These are phyloP conservation scores for Acephala macrosclerotiorum DNA, from an alignment of 2,329 filamentous ascomycete genomes.

Conservation along the genomic window DNA sequence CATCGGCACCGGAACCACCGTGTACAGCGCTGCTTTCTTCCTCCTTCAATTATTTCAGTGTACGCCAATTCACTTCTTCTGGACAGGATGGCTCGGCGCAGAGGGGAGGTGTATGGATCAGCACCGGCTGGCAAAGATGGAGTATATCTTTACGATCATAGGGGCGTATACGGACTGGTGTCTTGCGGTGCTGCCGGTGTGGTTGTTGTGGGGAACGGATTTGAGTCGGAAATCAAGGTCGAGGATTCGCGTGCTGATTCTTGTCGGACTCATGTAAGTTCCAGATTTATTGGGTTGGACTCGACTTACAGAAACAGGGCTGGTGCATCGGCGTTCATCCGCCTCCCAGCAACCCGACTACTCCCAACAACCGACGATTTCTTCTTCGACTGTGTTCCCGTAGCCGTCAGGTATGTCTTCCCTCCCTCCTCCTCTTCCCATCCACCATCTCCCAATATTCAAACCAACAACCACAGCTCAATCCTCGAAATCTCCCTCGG, in stretches of 20 bases:
- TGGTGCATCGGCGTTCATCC: constrained; percentile 14
- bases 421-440: neutral
- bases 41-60: constrained; percentile 59
- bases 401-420: constrained; percentile 18
- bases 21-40: constrained; percentile 50
- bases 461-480: constrained; percentile 9
- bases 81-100: constrained; percentile 48
- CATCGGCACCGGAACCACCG: constrained; percentile 44
- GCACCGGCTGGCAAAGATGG: constrained; percentile 50
- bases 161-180: constrained; percentile 55
- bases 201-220: constrained; percentile 57
- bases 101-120: constrained; percentile 51
- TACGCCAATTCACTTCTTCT: constrained; percentile 55
- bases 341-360: constrained; percentile 18
- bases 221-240: constrained; percentile 49
- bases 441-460: no score
- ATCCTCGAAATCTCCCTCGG: constrained; percentile 19
- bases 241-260: constrained; percentile 52
- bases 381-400: constrained; percentile 24
- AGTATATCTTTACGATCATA: constrained; percentile 53
- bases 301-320: constrained; percentile 13
- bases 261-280: constrained; percentile 50
- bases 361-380: constrained; percentile 22
- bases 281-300: no score
- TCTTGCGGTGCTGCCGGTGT: constrained; percentile 57